These are phyloP conservation scores for Xylaria sp. DNA, from an alignment of 2,329 filamentous ascomycete genomes.

Conservation along the genomic window DNA sequence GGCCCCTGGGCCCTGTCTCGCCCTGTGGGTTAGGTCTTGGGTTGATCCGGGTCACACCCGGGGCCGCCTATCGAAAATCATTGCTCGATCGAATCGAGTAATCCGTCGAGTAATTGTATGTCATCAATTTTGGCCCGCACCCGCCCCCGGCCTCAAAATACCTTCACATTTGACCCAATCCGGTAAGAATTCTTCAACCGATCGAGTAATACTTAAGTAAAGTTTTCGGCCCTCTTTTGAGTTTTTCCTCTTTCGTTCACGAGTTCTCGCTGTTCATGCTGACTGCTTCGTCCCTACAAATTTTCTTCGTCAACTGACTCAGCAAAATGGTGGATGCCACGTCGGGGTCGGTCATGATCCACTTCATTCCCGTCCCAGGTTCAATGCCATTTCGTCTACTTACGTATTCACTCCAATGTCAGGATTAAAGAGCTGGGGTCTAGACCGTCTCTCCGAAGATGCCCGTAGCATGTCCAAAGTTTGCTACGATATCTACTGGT, in stretches of 20 bases:
- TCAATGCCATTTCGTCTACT: background rate
- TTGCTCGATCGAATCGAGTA: conserved; percentile 41
- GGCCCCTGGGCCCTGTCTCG: too few species aligned
- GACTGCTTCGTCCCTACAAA: background rate
- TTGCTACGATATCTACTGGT: background rate
- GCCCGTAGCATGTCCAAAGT: background rate
- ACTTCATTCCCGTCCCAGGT: background rate
- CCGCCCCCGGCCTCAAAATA: conserved; percentile 27
- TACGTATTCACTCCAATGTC: background rate
- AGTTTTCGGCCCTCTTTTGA: background rate
- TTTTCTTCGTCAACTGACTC: conserved; percentile 4
- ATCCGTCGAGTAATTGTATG: conserved; percentile 29
- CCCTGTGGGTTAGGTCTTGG: background rate
- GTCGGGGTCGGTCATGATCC: background rate
- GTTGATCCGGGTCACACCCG: background rate
- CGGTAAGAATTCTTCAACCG: conserved; percentile 4
- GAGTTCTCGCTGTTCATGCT: background rate
- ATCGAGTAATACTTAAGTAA: conserved; percentile 32
- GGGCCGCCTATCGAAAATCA: conserved; percentile 33
- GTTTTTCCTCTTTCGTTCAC: background rate
- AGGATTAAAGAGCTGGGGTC: background rate
- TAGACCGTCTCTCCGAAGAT: background rate
- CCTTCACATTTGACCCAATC: conserved; percentile 34
- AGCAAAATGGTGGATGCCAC: background rate
- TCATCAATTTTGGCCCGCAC: conserved; percentile 11